Evolutionary conservation across 139 green algal species (phyloP).

Genomic region (Cymbomonas tetramitiformis): DNA sequence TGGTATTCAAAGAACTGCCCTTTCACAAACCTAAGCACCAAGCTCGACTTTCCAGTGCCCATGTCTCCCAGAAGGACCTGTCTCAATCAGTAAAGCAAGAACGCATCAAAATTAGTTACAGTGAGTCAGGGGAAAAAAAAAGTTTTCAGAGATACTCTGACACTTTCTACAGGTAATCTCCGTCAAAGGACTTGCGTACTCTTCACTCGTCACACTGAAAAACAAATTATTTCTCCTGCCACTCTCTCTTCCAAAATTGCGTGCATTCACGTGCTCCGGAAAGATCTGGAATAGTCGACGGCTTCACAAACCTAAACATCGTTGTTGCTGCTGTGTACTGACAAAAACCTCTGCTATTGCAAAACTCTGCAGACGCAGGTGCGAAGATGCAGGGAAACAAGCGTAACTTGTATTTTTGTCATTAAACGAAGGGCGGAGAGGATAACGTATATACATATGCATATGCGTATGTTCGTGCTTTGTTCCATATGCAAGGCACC

Average conservation of each 20-base stretch:
- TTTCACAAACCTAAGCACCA: slow-evolving; percentile 91
- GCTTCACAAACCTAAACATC: too few relatives aligned
- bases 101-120: neutral
- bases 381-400: neutral
- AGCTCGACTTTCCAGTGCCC: slow-evolving; percentile 80
- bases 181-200: neutral
- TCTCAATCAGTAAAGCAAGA: neutral
- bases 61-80: slow-evolving; percentile 88
- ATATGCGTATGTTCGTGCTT: too few relatives aligned
- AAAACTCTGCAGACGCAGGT: too few relatives aligned
- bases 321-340: too few relatives aligned
- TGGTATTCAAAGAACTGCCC: slow-evolving; percentile 96
- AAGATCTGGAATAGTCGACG: too few relatives aligned
- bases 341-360: too few relatives aligned
- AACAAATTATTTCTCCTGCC: neutral
- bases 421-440: too few relatives aligned
- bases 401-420: too few relatives aligned
- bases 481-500: neutral
- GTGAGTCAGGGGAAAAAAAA: neutral
- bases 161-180: too few relatives aligned
- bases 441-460: too few relatives aligned
- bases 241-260: neutral
- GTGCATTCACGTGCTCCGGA: neutral
- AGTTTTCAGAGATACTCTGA: too few relatives aligned
- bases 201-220: neutral